Evolutionary conservation across 2,329 filamentous ascomycete genomes (phyloP).

Genomic region (Pestalotiopsis sp.): DNA sequence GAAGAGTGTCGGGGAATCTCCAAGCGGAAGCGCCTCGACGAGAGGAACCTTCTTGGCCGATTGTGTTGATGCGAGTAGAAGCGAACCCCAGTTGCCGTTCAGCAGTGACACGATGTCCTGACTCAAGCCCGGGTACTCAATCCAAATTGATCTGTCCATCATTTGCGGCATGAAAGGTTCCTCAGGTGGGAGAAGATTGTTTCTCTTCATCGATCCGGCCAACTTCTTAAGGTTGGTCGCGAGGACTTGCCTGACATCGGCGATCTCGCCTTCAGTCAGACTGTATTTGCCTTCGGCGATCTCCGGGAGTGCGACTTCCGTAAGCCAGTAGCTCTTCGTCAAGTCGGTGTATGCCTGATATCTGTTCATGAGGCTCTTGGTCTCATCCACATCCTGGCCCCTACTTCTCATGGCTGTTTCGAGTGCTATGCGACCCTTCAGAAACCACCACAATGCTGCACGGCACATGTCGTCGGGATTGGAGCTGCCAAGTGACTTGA

Average conservation of each 20-base stretch:
- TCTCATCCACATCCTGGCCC: slow-evolving; percentile 53
- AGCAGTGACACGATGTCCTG: slow-evolving; percentile 72
- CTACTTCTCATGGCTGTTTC: slow-evolving; percentile 70
- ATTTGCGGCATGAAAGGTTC: slow-evolving; percentile 71
- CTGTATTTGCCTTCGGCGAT: slow-evolving; percentile 43
- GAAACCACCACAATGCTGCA: slow-evolving; percentile 85
- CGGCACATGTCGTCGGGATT: slow-evolving; percentile 68
- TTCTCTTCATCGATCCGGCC: slow-evolving; percentile 79
- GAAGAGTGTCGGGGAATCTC: slow-evolving; percentile 73
- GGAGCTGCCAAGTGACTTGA: slow-evolving; percentile 64
- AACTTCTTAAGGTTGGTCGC: slow-evolving; percentile 70
- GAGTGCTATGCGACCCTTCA: slow-evolving; percentile 75
- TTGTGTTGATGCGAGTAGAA: slow-evolving; percentile 47
- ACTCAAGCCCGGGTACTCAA: slow-evolving; percentile 72
- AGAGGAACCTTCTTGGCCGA: slow-evolving; percentile 51
- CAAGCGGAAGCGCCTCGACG: slow-evolving; percentile 70
- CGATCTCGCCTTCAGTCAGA: slow-evolving; percentile 45
- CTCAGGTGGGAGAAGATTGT: slow-evolving; percentile 73
- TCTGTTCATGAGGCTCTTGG: slow-evolving; percentile 54
- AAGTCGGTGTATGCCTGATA: slow-evolving; percentile 85
- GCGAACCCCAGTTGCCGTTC: slow-evolving; percentile 58
- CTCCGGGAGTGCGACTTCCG: slow-evolving; percentile 52
- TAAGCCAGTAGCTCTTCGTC: slow-evolving; percentile 85
- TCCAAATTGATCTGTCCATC: slow-evolving; percentile 80
- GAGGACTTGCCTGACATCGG: slow-evolving; percentile 56